Conservation (phyloP, 257 asterid species). For the Scutellaria baicalensis region DNA sequence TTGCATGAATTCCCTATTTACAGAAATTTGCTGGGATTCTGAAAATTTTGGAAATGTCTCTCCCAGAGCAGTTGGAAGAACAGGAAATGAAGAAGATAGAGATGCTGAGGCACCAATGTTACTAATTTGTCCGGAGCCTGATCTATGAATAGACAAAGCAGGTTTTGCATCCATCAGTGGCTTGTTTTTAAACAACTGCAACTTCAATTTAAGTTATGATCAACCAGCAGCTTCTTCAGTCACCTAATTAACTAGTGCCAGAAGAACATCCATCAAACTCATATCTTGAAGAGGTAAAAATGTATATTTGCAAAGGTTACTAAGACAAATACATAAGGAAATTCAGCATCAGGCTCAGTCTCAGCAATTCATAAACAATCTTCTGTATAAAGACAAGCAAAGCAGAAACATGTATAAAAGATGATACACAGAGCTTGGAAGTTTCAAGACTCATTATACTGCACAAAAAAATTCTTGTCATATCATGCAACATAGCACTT, state of each 20-base stretch:
- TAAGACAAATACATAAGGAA: background rate
- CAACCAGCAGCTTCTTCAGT: conserved; percentile 5
- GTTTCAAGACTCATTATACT: background rate
- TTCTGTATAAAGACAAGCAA: background rate
- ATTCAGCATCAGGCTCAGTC: background rate
- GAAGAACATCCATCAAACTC: conserved; percentile 10
- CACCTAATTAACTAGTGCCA: conserved; percentile 15
- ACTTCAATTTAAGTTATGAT: background rate
- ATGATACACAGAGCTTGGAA: background rate
- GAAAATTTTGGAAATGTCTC: conserved; percentile 33
- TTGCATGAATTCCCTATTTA: conserved; percentile 32
- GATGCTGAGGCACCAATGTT: conserved; percentile 55
- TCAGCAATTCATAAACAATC: background rate
- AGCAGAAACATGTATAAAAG: background rate
- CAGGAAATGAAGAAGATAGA: conserved; percentile 46
- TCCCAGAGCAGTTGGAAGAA: conserved; percentile 31
- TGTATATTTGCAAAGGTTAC: background rate
- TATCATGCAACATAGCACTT: background rate
- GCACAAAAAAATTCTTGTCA: background rate
- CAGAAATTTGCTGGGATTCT: conserved; percentile 27
- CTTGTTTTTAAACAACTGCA: background rate
- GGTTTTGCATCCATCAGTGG: conserved; percentile 53
- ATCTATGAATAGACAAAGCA: conserved; percentile 46
- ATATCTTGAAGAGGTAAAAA: background rate
- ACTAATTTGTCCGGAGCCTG: conserved; percentile 40